Evolutionary conservation across 73 alveolate genomes (phyloP).

Genomic region (Paramecium bursaria): DNA sequence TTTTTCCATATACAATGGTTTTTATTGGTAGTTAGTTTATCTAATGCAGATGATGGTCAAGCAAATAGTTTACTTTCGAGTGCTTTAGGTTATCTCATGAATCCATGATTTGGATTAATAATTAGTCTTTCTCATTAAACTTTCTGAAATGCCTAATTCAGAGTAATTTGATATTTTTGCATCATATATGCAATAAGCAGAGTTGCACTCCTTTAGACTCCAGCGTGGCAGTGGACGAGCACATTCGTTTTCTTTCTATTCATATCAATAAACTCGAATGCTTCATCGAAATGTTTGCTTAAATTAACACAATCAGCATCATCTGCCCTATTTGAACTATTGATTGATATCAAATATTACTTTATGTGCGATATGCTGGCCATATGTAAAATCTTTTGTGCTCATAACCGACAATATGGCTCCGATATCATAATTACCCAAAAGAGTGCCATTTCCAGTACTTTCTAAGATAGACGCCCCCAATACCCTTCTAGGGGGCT

Average conservation of each 20-base stretch:
- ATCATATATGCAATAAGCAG: slow-evolving; percentile 78
- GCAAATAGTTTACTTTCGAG: slow-evolving; percentile 10
- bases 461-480: slow-evolving; percentile 68
- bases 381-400: slow-evolving; percentile 31
- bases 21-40: too few species aligned
- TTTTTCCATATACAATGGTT: too few species aligned
- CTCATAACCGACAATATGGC: slow-evolving; percentile 60
- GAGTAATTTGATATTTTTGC: slow-evolving; percentile 67
- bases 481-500: slow-evolving; percentile 10
- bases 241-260: slow-evolving; percentile 60
- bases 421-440: slow-evolving; percentile 33
- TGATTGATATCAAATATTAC: slow-evolving; percentile 7
- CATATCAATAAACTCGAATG: slow-evolving; percentile 43
- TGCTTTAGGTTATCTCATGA: slow-evolving; percentile 75
- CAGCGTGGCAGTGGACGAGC: slow-evolving; percentile 82
- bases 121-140: slow-evolving; percentile 70
- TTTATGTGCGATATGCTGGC: slow-evolving; percentile 39
- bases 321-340: slow-evolving; percentile 37
- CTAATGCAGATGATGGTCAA: too few species aligned
- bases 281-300: slow-evolving; percentile 46
- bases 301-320: slow-evolving; percentile 66
- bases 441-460: slow-evolving; percentile 58
- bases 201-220: slow-evolving; percentile 78
- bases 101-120: slow-evolving; percentile 79
- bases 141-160: slow-evolving; percentile 69